Percentiles rank a stretch among this genome's conserved stretches.
Conservation (phyloP, 2,329 filamentous ascomycete genomes). For the Colletotrichum limetticola region DNA sequence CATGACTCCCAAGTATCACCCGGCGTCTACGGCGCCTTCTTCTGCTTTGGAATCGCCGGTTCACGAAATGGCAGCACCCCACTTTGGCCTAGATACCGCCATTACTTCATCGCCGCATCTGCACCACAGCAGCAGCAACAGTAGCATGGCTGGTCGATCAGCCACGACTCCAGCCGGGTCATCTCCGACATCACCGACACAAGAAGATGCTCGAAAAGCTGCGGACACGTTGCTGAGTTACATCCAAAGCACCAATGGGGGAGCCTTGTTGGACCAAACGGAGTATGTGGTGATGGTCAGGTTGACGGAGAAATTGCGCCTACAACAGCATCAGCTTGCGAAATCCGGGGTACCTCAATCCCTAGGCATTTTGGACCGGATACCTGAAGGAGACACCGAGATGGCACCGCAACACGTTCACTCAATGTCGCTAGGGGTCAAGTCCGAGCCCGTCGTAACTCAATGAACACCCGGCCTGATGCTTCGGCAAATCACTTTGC, state of each 20-base stretch:
- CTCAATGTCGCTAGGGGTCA: slow-evolving; percentile 37
- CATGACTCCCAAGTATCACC: slow-evolving; percentile 61
- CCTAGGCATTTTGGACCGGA: slow-evolving; percentile 63
- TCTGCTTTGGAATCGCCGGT: slow-evolving; percentile 64
- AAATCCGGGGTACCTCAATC: slow-evolving; percentile 42
- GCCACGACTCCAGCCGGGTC: slow-evolving; percentile 59
- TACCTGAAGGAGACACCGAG: slow-evolving; percentile 68
- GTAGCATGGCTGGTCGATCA: slow-evolving; percentile 51
- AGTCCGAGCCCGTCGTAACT: slow-evolving; percentile 48
- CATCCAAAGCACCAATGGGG: slow-evolving; percentile 75
- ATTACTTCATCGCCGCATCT: slow-evolving; percentile 54
- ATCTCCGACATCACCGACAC: slow-evolving; percentile 75
- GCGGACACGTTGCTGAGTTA: slow-evolving; percentile 85
- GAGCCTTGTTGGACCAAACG: slow-evolving; percentile 76
- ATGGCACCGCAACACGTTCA: slow-evolving; percentile 44
- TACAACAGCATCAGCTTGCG: slow-evolving; percentile 63
- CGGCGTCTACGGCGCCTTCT: slow-evolving; percentile 59
- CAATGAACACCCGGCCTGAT: slow-evolving; percentile 34
- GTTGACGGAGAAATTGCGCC: slow-evolving; percentile 85
- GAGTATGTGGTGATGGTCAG: slow-evolving; percentile 84
- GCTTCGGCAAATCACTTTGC: not conserved
- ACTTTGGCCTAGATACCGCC: slow-evolving; percentile 55
- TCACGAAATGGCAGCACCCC: slow-evolving; percentile 54
- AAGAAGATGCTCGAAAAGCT: slow-evolving; percentile 86
- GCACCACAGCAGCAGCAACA: slow-evolving; percentile 63